phyloP scores from a whole-genome alignment of 352 stramenopile species.

The Globisporangium ultimum region DNA sequence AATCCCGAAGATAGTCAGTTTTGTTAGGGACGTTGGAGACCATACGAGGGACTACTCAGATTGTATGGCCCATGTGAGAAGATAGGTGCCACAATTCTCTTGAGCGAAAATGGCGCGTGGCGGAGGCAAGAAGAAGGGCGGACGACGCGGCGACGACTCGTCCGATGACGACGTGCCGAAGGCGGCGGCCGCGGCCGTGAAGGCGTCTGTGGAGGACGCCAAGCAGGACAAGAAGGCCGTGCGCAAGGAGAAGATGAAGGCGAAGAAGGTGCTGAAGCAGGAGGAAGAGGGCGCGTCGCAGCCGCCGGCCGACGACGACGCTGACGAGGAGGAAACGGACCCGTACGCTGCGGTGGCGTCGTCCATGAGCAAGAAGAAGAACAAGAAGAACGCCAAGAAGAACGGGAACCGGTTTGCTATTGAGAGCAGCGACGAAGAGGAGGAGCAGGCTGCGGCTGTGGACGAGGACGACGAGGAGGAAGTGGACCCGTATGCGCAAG shows the following conservation, averaged over 20 bases:
- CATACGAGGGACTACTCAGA: neutral
- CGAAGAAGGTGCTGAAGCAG: conserved; percentile 51
- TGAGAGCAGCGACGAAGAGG: conserved; percentile 33
- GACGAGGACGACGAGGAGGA: conserved; percentile 25
- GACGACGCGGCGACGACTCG: conserved; percentile 65
- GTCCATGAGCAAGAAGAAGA: conserved; percentile 69
- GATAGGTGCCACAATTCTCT: neutral
- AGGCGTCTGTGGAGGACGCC: conserved; percentile 16
- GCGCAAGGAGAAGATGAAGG: conserved; percentile 75
- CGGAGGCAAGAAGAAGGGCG: conserved; percentile 75
- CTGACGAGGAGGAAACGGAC: conserved; percentile 30
- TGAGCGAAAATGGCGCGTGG: conserved; percentile 44
- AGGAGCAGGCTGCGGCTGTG: conserved; percentile 21
- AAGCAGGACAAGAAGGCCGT: conserved; percentile 74
- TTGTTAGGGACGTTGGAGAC: no score
- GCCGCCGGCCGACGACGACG: conserved; percentile 19
- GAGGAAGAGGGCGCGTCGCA: conserved; percentile 32
- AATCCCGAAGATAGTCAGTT: no score
- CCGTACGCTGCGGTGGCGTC: conserved; percentile 56
- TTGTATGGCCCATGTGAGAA: conserved; percentile 11
- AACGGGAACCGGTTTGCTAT: conserved; percentile 27
- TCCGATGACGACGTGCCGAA: conserved; percentile 55
- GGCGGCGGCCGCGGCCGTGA: conserved; percentile 21
- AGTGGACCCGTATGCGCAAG: conserved; percentile 29
- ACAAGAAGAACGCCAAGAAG: conserved; percentile 45